These are phyloP conservation scores for Rhizopogon vulgaris DNA, from an alignment of 768 basidiomycete species.

Conservation along the genomic window DNA sequence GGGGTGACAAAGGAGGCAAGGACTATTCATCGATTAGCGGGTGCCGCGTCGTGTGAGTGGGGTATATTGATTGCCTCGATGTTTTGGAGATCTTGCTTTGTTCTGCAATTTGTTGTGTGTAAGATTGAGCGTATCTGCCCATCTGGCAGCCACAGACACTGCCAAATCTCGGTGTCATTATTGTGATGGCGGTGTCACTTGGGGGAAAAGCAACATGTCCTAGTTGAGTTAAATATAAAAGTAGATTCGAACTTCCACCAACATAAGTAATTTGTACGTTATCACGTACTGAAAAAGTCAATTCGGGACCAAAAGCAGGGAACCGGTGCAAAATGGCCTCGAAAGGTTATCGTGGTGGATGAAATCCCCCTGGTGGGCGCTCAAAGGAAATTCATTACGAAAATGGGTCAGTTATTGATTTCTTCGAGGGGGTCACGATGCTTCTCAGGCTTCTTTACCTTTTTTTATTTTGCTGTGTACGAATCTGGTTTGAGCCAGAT, in stretches of 20 bases:
- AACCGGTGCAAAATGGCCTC: slow-evolving; percentile 22
- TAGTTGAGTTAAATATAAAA: slow-evolving; percentile 23
- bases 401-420: slow-evolving; percentile 3
- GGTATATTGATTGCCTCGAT: background rate
- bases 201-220: slow-evolving; percentile 26
- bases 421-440: background rate
- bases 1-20: background rate
- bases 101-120: background rate
- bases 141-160: slow-evolving; percentile 9
- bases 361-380: slow-evolving; percentile 19
- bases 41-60: slow-evolving; percentile 6
- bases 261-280: slow-evolving; percentile 16
- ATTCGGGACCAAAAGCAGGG: slow-evolving; percentile 12
- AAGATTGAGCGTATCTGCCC: slow-evolving; percentile 8
- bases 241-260: slow-evolving; percentile 6
- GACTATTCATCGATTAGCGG: slow-evolving; percentile 6
- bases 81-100: background rate
- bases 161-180: slow-evolving; percentile 24
- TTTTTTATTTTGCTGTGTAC: slow-evolving; percentile 7
- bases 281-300: slow-evolving; percentile 17
- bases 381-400: slow-evolving; percentile 10
- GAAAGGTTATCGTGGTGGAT: slow-evolving; percentile 28
- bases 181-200: slow-evolving; percentile 21
- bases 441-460: slow-evolving; percentile 2
- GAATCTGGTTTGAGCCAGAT: slow-evolving; percentile 21